Evolutionary conservation across 768 basidiomycete species (phyloP), one percentile per base, ranked within the genome.

Genomic region (Termitomyces sp.): DNA sequence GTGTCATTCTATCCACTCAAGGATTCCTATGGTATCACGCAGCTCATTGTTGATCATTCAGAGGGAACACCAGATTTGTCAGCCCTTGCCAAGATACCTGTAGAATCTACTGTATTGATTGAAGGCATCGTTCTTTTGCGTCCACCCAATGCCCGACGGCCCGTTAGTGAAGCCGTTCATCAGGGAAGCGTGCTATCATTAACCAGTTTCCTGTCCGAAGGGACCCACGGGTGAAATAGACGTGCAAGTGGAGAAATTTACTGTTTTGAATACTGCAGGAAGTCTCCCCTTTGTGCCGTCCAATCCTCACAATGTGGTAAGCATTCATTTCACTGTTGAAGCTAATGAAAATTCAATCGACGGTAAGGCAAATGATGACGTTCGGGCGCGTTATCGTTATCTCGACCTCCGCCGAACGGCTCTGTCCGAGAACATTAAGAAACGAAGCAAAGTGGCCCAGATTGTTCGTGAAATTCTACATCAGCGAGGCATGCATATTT

Each of bases 1-100:
- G 73, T 94, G 64, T 90, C 90, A 56, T 98, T 98, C 77, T 92
- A 89, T 74, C 87, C 86, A 32, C 80, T 97, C 68, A 88, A 84
- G 65, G 94, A 95, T 71, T 78, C 86, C 43, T 79, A 79, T 61
- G 90, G 91, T 36, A 83, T 79, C 0, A 82, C 88, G 3, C 94
- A 98, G 71, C 85, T 98, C 58, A 80, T 92, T 67, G 79, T 84
- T 44, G 72, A 82, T 67, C 79, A 82, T 62, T 65, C 74, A 61
- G 64, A 65, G 57, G 62, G 61, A 59, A 58, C 63, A 55, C 63
- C 67, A 57, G 69, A 80, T 50, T 52, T 63, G 54, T 67, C 75
- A 24, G 60, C 70, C 39, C 80, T 94, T 61, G 79, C 85, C 53
- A 71, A 76, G 39, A 75, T 90, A 32, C 88, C 92, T 56, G 72